These are phyloP conservation scores for Globisporangium middletonii DNA, from an alignment of 352 stramenopile species.

Conservation along the genomic window DNA sequence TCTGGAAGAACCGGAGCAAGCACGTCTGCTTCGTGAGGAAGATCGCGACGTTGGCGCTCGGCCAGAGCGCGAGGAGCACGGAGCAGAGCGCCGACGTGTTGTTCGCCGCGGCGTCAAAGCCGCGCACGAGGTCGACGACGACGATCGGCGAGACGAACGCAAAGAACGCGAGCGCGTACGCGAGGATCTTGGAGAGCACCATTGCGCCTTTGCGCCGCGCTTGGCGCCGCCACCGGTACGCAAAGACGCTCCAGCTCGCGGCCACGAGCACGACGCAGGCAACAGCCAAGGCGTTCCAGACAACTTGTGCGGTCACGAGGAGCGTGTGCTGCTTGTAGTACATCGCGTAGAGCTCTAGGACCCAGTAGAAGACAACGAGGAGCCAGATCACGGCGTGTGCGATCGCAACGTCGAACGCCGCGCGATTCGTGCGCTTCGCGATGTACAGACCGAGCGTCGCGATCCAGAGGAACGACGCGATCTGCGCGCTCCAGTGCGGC, in stretches of 20 bases:
- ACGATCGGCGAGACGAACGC: conserved; percentile 69
- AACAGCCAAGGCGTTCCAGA: conserved; percentile 68
- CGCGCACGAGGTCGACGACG: conserved; percentile 48
- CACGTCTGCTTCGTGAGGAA: conserved; percentile 64
- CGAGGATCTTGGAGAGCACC: conserved; percentile 72
- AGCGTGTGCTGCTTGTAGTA: conserved; percentile 45
- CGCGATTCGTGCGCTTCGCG: conserved; percentile 40
- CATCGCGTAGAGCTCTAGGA: conserved; percentile 62
- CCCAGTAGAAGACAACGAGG: conserved; percentile 67
- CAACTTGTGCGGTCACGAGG: conserved; percentile 46
- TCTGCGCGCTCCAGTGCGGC: conserved; percentile 70
- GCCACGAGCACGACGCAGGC: conserved; percentile 55
- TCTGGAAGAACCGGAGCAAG: conserved; percentile 51
- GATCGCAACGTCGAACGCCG: conserved; percentile 67
- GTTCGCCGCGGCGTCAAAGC: conserved; percentile 31
- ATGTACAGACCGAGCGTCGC: conserved; percentile 72
- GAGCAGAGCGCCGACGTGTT: conserved; percentile 32
- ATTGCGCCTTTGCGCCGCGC: conserved; percentile 37
- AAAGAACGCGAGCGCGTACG: conserved; percentile 74
- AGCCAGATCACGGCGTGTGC: conserved; percentile 77
- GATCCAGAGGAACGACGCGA: conserved; percentile 80
- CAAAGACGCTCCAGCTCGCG: conserved; percentile 54
- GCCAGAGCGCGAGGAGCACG: conserved; percentile 67
- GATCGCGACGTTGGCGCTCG: conserved; percentile 68
- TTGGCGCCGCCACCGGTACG: conserved; percentile 40